Evolutionary conservation across 768 basidiomycete species (phyloP).

Genomic region (Ramaria rubella): DNA sequence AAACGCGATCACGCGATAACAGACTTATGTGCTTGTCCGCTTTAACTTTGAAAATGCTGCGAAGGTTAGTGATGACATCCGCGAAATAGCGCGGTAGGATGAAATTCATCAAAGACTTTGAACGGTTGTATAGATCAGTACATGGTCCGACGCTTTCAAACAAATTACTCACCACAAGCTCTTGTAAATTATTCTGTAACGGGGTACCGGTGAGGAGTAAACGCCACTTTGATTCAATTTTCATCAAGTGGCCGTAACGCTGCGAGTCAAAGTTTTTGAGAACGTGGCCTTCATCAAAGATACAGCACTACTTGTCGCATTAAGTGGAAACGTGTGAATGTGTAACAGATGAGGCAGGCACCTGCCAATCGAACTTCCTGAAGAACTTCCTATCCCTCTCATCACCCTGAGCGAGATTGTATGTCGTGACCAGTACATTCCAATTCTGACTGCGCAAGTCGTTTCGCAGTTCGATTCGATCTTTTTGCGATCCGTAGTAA

Average conservation of each 20-base stretch:
- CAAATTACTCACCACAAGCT: slow-evolving; percentile 63
- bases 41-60: slow-evolving; percentile 95
- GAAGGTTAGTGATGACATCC: slow-evolving; percentile 63
- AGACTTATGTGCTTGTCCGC: slow-evolving; percentile 86
- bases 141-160: neutral
- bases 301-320: slow-evolving; percentile 57
- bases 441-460: slow-evolving; percentile 65
- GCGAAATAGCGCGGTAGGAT: slow-evolving; percentile 89
- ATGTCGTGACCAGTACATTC: slow-evolving; percentile 95
- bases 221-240: slow-evolving; percentile 83
- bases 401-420: slow-evolving; percentile 88
- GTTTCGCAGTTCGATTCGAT: slow-evolving; percentile 66
- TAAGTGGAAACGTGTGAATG: neutral
- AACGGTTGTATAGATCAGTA: slow-evolving; percentile 4
- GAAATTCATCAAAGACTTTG: slow-evolving; percentile 94
- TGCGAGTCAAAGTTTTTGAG: slow-evolving; percentile 98
- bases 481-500: slow-evolving; percentile 91
- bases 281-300: slow-evolving; percentile 96
- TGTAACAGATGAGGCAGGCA: slow-evolving; percentile 36
- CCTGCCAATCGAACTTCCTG: slow-evolving; percentile 86
- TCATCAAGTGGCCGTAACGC: slow-evolving; percentile 83
- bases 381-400: slow-evolving; percentile 89
- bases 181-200: slow-evolving; percentile 85
- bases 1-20: slow-evolving; percentile 88
- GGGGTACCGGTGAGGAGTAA: slow-evolving; percentile 94